These are phyloP conservation scores for Melanogaster broomeanus DNA, from an alignment of 768 basidiomycete species.

Conservation along the genomic window DNA sequence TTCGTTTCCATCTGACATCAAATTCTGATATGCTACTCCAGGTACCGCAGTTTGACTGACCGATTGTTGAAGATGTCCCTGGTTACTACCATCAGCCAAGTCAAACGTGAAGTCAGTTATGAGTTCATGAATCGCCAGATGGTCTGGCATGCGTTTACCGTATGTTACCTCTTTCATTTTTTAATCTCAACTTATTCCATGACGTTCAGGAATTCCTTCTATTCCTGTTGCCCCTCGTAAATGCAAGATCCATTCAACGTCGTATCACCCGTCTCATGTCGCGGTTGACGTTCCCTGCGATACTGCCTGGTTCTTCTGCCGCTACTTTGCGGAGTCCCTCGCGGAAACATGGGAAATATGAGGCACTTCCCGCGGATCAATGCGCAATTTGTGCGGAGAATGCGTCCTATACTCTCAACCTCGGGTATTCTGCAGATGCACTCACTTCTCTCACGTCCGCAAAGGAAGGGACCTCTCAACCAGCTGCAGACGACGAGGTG, in stretches of 20 bases:
- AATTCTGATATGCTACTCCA: slow-evolving; percentile 32
- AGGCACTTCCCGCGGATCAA: slow-evolving; percentile 66
- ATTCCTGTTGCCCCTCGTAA: slow-evolving; percentile 87
- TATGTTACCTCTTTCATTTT: slow-evolving; percentile 37
- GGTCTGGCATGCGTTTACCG: slow-evolving; percentile 99
- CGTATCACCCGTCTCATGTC: slow-evolving; percentile 42
- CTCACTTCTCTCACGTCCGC: slow-evolving; percentile 37
- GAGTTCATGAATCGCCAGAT: slow-evolving; percentile 99
- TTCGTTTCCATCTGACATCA: not conserved
- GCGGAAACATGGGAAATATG: slow-evolving; percentile 59
- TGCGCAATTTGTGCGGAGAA: slow-evolving; percentile 92
- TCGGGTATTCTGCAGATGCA: slow-evolving; percentile 53
- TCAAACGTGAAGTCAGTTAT: slow-evolving; percentile 87
- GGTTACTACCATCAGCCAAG: slow-evolving; percentile 65
- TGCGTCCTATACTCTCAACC: slow-evolving; percentile 59
- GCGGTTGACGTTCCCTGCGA: slow-evolving; percentile 27
- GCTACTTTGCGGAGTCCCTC: slow-evolving; percentile 7
- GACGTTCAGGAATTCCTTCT: slow-evolving; percentile 86
- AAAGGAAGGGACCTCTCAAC: slow-evolving; percentile 9
- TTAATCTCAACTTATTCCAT: not conserved
- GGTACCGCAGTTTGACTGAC: slow-evolving; percentile 85
- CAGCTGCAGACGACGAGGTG: slow-evolving; percentile 31
- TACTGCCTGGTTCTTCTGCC: slow-evolving; percentile 31
- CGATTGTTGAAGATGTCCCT: slow-evolving; percentile 75
- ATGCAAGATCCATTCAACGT: slow-evolving; percentile 63